These are phyloP conservation scores for Spinacia oleracea DNA, from an alignment of 179 eudicot species.

Conservation along the genomic window DNA sequence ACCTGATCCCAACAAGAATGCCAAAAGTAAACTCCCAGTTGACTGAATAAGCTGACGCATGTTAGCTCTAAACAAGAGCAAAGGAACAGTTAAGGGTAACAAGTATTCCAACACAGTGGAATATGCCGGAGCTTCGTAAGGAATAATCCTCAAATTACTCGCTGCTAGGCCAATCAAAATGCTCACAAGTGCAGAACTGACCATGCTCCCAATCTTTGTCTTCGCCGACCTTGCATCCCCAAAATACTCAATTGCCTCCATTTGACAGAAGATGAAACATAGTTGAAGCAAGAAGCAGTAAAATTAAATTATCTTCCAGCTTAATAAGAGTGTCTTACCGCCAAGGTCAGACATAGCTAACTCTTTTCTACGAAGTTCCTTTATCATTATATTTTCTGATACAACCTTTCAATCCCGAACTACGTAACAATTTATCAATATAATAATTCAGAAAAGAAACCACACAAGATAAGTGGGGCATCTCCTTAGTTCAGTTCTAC, in stretches of 20 bases:
- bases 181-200: constrained; percentile 81
- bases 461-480: background rate
- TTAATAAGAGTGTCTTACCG: background rate
- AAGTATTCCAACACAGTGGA: constrained; percentile 54
- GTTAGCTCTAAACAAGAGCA: constrained; percentile 78
- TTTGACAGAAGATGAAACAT: constrained; percentile 14
- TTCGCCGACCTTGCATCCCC: constrained; percentile 71
- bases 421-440: background rate
- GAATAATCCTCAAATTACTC: constrained; percentile 73
- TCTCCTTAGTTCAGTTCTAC: background rate
- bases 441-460: too few species aligned
- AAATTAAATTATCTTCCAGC: background rate
- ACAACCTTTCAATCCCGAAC: too few species aligned
- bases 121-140: constrained; percentile 66
- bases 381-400: too few species aligned
- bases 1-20: constrained; percentile 86
- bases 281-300: background rate
- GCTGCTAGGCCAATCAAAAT: constrained; percentile 70
- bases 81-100: constrained; percentile 65
- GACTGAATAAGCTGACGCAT: constrained; percentile 48
- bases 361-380: too few species aligned
- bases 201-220: constrained; percentile 72
- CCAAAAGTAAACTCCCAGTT: constrained; percentile 57
- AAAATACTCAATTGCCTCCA: constrained; percentile 27
- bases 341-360: background rate